phyloP scores from a whole-genome alignment of 257 asterid species.

The Penstemon davidsonii region DNA sequence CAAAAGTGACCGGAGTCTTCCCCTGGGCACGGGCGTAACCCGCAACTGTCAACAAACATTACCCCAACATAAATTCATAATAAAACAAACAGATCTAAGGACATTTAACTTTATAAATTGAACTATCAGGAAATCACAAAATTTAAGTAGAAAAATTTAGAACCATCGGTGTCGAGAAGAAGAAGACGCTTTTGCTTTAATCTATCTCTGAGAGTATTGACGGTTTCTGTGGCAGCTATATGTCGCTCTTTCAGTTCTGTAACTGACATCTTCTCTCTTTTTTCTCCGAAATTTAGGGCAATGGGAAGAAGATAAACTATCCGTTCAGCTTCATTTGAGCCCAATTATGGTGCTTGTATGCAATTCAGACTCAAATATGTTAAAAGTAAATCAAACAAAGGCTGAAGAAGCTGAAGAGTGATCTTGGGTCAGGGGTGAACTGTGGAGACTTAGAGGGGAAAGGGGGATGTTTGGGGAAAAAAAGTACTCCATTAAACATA shows the following conservation, averaged over 20 bases:
- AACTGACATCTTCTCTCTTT: constrained; percentile 56
- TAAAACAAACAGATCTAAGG: constrained; percentile 42
- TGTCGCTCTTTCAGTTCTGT: constrained; percentile 91
- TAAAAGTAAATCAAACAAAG: not conserved
- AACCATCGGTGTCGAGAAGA: constrained; percentile 89
- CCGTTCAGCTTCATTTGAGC: constrained; percentile 33
- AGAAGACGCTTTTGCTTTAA: constrained; percentile 72
- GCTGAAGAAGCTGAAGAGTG: not conserved
- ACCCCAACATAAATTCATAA: constrained; percentile 17
- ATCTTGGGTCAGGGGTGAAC: too few relatives aligned
- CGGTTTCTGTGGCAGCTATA: constrained; percentile 75
- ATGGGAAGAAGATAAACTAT: not conserved
- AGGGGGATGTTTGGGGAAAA: not conserved
- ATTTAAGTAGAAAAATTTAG: constrained; percentile 6
- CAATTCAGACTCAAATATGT: not conserved
- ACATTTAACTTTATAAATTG: not conserved
- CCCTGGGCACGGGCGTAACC: constrained; percentile 85
- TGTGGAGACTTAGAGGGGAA: not conserved
- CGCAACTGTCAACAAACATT: constrained; percentile 52
- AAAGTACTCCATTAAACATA: not conserved
- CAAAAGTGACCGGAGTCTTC: constrained; percentile 74
- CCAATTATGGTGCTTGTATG: constrained; percentile 14
- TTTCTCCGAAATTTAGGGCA: constrained; percentile 10
- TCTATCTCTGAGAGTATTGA: constrained; percentile 69
- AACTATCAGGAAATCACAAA: constrained; percentile 22